These are phyloP conservation scores for Apodospora peruviana DNA, from an alignment of 495 filamentous ascomycete genomes.

Conservation along the genomic window DNA sequence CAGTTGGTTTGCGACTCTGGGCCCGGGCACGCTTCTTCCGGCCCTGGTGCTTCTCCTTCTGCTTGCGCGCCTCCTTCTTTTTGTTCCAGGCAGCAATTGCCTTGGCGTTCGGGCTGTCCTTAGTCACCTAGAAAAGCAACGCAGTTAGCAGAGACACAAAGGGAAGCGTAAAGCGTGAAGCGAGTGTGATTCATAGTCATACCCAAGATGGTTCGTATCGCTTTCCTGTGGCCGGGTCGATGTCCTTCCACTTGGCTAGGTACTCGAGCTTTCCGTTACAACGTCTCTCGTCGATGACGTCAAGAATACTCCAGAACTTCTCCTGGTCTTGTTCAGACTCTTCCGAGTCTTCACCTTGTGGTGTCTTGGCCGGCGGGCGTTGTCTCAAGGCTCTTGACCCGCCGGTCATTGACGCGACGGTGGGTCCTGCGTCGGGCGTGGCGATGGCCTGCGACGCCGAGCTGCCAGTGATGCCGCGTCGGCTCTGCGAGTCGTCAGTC, in stretches of 20 bases:
- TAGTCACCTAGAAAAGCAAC: slow-evolving; percentile 28
- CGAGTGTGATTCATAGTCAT: slow-evolving; percentile 6
- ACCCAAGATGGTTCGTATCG: slow-evolving; percentile 36
- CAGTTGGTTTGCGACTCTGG: no score
- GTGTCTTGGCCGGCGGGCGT: background rate
- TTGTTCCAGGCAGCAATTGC: slow-evolving; percentile 30
- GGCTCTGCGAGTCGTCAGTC: no score
- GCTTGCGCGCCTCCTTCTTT: slow-evolving; percentile 7
- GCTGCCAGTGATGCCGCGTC: no score
- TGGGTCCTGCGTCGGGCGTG: background rate
- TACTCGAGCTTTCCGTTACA: slow-evolving; percentile 25
- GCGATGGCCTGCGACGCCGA: no score
- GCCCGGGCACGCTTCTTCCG: no score
- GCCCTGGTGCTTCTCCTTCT: background rate
- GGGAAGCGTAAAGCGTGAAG: background rate
- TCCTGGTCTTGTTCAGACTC: slow-evolving; percentile 6
- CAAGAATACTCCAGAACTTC: slow-evolving; percentile 21
- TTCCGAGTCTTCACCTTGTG: no score
- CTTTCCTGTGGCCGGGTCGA: slow-evolving; percentile 27
- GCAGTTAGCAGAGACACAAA: slow-evolving; percentile 1
- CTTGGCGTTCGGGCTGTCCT: slow-evolving; percentile 23
- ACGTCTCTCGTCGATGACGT: slow-evolving; percentile 35
- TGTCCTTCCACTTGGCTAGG: slow-evolving; percentile 34
- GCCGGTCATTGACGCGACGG: slow-evolving; percentile 1
- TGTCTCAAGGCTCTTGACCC: background rate